Conservation (phyloP, 2,329 filamentous ascomycete species). For the Cladosporium oxysporum region DNA sequence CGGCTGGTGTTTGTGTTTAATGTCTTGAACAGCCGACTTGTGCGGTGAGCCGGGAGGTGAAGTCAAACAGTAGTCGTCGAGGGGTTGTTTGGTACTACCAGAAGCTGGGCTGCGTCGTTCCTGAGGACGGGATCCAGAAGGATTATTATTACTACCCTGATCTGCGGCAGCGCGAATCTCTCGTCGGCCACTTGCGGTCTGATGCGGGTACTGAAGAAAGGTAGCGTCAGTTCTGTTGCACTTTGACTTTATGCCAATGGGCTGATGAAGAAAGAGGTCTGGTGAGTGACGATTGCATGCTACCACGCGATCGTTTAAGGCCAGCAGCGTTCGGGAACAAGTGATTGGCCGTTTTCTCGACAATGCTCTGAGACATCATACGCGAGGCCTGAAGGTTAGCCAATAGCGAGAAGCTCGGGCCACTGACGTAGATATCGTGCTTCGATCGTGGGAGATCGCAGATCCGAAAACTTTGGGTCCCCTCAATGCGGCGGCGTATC, state of each 20-base stretch:
- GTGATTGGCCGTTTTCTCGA: neutral
- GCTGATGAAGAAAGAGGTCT: neutral
- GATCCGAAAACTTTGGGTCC: neutral
- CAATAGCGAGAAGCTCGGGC: constrained; percentile 4
- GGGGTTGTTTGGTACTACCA: constrained; percentile 1
- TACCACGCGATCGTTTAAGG: neutral
- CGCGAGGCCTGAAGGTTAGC: neutral
- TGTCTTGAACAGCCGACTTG: constrained; percentile 2
- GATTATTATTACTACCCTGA: neutral
- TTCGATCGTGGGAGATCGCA: constrained; percentile 9
- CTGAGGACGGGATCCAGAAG: constrained; percentile 13
- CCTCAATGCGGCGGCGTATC: neutral
- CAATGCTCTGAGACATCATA: constrained; percentile 8
- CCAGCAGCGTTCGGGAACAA: neutral
- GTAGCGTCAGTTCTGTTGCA: constrained; percentile 5
- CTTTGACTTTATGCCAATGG: constrained; percentile 7
- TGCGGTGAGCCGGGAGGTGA: constrained; percentile 3
- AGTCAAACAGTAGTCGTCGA: constrained; percentile 8
- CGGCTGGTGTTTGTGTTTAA: neutral
- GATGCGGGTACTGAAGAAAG: constrained; percentile 19
- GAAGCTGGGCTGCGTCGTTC: neutral
- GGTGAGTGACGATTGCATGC: neutral
- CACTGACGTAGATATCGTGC: neutral
- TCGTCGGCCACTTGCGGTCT: constrained; percentile 12
- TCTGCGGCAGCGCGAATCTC: constrained; percentile 9